A percentile compares a stretch with the other conserved stretches of the same genome.
These are phyloP conservation scores for Paramecium octaurelia DNA, from an alignment of 73 alveolate species.

Conservation along the genomic window DNA sequence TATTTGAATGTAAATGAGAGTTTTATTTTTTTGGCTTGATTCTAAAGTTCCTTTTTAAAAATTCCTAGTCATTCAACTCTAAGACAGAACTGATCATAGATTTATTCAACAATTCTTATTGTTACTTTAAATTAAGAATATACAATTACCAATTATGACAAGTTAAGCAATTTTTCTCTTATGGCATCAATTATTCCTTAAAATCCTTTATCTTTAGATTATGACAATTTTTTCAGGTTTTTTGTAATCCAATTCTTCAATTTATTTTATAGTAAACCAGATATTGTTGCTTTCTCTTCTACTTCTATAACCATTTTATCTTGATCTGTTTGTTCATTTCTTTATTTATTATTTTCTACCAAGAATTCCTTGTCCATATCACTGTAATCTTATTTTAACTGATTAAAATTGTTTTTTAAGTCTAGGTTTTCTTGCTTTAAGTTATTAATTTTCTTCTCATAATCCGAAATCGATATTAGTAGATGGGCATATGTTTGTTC, in stretches of 20 bases:
- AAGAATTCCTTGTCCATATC: constrained; percentile 42
- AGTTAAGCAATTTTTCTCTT: neutral
- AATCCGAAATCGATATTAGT: constrained; percentile 50
- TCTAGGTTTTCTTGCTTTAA: constrained; percentile 44
- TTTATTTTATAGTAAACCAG: neutral
- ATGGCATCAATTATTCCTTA: neutral
- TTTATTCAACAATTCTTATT: constrained; percentile 14
- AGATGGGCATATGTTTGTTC: constrained; percentile 54
- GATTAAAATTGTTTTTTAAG: neutral
- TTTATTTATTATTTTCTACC: constrained; percentile 6
- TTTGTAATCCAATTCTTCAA: neutral
- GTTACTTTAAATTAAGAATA: neutral
- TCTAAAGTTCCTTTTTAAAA: neutral
- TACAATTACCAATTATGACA: neutral
- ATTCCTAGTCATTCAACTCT: neutral
- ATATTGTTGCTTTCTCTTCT: constrained; percentile 11
- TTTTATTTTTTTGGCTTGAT: neutral
- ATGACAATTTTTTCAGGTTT: neutral
- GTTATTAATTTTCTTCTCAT: constrained; percentile 47
- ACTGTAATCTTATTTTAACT: constrained; percentile 21
- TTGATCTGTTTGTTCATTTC: neutral
- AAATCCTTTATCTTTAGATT: neutral
- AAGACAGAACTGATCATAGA: neutral
- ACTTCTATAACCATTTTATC: neutral
- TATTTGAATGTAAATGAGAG: neutral